Conservation (phyloP, 768 basidiomycete species). For the Collybia mongolica region DNA sequence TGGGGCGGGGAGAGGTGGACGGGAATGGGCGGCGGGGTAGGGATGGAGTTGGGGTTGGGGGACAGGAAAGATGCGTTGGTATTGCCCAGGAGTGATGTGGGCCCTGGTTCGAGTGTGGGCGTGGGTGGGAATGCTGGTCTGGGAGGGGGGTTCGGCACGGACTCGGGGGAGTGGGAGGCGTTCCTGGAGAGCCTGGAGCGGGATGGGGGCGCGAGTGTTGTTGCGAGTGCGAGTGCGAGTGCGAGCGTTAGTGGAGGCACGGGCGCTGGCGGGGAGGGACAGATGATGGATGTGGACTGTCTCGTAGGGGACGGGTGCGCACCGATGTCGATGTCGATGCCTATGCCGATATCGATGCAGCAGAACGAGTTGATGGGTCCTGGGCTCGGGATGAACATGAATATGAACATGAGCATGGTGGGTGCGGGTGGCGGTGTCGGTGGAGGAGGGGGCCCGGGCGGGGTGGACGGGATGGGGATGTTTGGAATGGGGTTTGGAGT, state of each 20-base stretch:
- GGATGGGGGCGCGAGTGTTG: conserved; percentile 4
- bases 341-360: background rate
- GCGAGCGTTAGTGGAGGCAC: too few species aligned
- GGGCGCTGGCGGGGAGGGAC: background rate
- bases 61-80: too few species aligned
- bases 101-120: too few species aligned
- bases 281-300: background rate
- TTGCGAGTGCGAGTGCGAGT: background rate
- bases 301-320: background rate
- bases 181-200: conserved; percentile 12
- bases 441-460: too few species aligned
- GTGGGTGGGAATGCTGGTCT: too few species aligned
- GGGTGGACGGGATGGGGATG: conserved; percentile 5
- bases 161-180: conserved; percentile 13
- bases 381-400: background rate
- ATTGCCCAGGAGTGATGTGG: too few species aligned
- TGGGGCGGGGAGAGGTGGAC: background rate
- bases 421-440: background rate
- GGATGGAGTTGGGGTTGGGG: too few species aligned
- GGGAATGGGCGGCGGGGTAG: too few species aligned
- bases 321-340: background rate
- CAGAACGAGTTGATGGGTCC: background rate
- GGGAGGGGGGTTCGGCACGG: conserved; percentile 5
- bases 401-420: conserved; percentile 18
- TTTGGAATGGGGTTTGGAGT: conserved; percentile 6